These are phyloP conservation scores for Stachybotrys chartarum DNA, from an alignment of 2,329 filamentous ascomycete species.

Conservation along the genomic window DNA sequence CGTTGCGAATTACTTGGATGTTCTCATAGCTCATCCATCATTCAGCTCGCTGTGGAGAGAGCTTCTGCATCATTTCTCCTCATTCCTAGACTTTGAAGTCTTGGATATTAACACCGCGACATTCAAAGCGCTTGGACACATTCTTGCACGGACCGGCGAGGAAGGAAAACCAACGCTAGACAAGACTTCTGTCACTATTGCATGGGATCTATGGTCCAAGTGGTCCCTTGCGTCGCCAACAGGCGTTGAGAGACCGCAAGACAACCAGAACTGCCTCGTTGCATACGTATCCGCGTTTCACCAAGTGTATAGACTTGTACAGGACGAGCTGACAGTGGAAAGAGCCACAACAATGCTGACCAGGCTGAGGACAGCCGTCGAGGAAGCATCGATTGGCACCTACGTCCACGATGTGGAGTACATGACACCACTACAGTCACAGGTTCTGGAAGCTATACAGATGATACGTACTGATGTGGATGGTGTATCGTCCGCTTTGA, in stretches of 20 bases:
- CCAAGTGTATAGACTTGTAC: conserved; percentile 71
- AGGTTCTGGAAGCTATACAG: conserved; percentile 61
- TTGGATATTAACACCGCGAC: conserved; percentile 67
- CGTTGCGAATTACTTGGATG: conserved; percentile 68
- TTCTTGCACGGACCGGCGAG: conserved; percentile 46
- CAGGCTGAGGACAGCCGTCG: conserved; percentile 64
- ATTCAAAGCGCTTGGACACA: conserved; percentile 59
- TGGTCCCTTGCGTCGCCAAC: conserved; percentile 47
- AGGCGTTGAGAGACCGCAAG: conserved; percentile 29
- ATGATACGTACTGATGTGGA: conserved; percentile 59
- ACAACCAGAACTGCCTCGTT: conserved; percentile 76
- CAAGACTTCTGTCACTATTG: conserved; percentile 48
- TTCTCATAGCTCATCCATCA: conserved; percentile 56
- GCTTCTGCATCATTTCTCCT: conserved; percentile 61
- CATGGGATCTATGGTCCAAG: conserved; percentile 65
- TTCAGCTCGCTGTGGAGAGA: conserved; percentile 72
- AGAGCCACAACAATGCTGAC: conserved; percentile 61
- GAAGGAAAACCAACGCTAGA: conserved; percentile 36
- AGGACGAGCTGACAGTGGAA: conserved; percentile 53
- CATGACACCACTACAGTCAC: conserved; percentile 64
- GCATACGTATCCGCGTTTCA: conserved; percentile 74
- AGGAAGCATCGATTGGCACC: conserved; percentile 57
- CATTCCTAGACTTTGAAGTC: conserved; percentile 53
- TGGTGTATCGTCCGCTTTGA: conserved; percentile 60
- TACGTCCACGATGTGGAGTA: conserved; percentile 69